A percentile compares a stretch with the other conserved stretches of the same genome.
phyloP scores from a whole-genome alignment of 192 early-diverging fungal genomes.

The Backusella westeae region DNA sequence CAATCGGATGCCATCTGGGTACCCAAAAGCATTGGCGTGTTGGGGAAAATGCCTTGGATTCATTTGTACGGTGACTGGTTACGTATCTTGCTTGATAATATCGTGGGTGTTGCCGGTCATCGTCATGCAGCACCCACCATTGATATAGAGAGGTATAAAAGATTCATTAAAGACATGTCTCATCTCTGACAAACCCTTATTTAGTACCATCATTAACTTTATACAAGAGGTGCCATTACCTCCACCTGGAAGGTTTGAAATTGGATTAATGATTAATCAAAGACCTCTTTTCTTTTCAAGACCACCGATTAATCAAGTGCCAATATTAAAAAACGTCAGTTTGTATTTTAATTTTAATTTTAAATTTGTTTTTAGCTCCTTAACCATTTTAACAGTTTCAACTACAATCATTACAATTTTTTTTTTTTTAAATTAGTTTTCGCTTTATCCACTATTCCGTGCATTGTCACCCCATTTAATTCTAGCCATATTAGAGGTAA shows the following conservation, averaged over 20 bases:
- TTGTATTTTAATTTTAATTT: not conserved
- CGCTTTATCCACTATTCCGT: conserved; percentile 70
- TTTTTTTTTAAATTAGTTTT: conserved; percentile 54
- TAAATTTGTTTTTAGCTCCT: not conserved
- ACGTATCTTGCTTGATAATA: conserved; percentile 49
- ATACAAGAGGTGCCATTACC: conserved; percentile 72
- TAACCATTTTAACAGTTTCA: not conserved
- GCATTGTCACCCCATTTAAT: conserved; percentile 61
- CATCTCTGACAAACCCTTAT: not conserved
- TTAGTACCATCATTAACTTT: conserved; percentile 44
- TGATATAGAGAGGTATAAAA: conserved; percentile 16
- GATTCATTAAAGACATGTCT: no score
- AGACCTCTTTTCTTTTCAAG: conserved; percentile 59
- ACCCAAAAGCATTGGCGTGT: conserved; percentile 64
- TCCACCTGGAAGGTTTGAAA: conserved; percentile 74
- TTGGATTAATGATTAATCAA: conserved; percentile 62
- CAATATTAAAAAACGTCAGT: conserved; percentile 73
- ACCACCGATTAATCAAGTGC: conserved; percentile 73
- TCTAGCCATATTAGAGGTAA: conserved; percentile 67
- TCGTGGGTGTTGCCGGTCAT: conserved; percentile 46
- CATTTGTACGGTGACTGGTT: conserved; percentile 78
- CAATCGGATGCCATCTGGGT: conserved; percentile 63
- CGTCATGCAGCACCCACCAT: not conserved
- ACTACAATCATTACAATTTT: not conserved
- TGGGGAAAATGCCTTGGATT: conserved; percentile 71